Evolutionary conservation across 352 stramenopile genomes (phyloP), one percentile per base, ranked within the genome.

Genomic region (Phytophthora boehmeriae): DNA sequence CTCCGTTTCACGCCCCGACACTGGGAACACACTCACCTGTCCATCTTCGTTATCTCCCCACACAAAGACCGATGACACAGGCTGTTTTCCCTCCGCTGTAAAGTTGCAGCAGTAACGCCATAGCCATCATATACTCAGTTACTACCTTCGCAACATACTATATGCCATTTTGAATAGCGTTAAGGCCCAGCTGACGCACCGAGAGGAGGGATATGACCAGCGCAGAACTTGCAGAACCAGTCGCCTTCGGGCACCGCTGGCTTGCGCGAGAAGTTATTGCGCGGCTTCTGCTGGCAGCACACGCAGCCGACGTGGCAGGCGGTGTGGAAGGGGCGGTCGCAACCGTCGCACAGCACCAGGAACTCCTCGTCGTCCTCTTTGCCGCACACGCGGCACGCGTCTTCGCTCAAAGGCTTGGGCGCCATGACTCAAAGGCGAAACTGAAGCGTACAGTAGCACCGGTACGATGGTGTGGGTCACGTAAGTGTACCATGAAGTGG

Each of bases 181-280:
- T 3, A 52, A 30, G 9, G 28, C 19, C 23, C 20, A 61, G 27
- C 20, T 30, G 44, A 62, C 71, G 42, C 32, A 90, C 83, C 72
- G 19, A 86, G 71, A 14, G 61, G 20, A 34, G 83, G 75, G 23
- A 88, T 55, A 39, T 73, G 85, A 20, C 80, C 85, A 11, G 80
- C 79, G 58, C 85, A 93, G 43, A 93, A 90, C 68, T 93, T 93
- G 80, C 85, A 92, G 57, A 92, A 93, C 85, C 85, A 93, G 66
- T 93, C 85, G 58, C 85, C 85, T 22, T 93, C 82, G 28, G 85
- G 85, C 54, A 93, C 85, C 0, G 80, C 66, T 10, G 80, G 82
- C 55, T 90, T 89, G 66, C 82, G 82, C 38, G 78, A 80, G 65
- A 92, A 92, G 63, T 80, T 88, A 71, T 81, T 86, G 63, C 85